A percentile compares a stretch with the other conserved stretches of the same genome.
These are phyloP conservation scores for Aspergillus alliaceus DNA, from an alignment of 2,329 filamentous ascomycete genomes.

Conservation along the genomic window DNA sequence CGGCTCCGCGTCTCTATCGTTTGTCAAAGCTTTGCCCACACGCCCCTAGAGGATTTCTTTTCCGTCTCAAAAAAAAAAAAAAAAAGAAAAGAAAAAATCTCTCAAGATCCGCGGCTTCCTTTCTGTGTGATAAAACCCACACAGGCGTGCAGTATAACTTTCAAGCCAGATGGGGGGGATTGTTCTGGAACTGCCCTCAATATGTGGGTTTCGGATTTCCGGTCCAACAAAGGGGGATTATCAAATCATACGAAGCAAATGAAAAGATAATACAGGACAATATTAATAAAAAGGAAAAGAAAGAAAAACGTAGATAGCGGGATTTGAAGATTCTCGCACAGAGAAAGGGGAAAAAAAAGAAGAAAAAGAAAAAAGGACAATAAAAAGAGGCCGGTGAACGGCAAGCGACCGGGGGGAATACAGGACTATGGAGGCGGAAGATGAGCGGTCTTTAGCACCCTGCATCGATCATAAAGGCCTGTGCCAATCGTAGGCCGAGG, in stretches of 20 bases:
- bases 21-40: conserved; percentile 11
- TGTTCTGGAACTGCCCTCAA: conserved; percentile 8
- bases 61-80: too few relatives aligned
- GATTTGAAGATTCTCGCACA: neutral
- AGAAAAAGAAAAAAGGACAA: neutral
- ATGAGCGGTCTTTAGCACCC: conserved; percentile 20
- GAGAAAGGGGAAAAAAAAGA: neutral
- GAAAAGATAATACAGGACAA: too few relatives aligned
- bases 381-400: conserved; percentile 8
- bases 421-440: conserved; percentile 15
- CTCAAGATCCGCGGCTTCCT: neutral
- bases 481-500: conserved; percentile 15
- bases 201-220: neutral
- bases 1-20: conserved; percentile 9
- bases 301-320: neutral
- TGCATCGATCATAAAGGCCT: conserved; percentile 23
- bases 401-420: conserved; percentile 17
- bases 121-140: neutral
- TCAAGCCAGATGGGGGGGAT: neutral
- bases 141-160: neutral
- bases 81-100: too few relatives aligned
- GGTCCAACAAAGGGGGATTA: neutral
- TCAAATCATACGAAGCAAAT: neutral
- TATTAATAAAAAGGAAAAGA: too few relatives aligned
- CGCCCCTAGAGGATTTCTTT: conserved; percentile 5